phyloP scores from a whole-genome alignment of 2,329 filamentous ascomycete genomes.

The Beauveria medogensis region DNA sequence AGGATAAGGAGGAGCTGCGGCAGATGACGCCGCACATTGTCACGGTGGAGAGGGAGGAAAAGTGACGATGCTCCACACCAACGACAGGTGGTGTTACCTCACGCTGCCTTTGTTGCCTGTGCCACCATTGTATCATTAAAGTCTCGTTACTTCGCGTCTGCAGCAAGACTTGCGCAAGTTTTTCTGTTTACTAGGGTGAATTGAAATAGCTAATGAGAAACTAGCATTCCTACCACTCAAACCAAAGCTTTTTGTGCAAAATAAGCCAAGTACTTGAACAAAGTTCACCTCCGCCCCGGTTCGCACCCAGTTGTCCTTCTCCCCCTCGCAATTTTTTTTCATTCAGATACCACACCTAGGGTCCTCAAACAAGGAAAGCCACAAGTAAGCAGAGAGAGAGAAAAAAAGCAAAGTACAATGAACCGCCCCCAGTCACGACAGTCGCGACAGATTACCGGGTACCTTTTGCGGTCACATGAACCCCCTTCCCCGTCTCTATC shows the following conservation, averaged over 20 bases:
- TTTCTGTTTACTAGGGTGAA: not conserved
- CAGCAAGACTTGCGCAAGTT: not conserved
- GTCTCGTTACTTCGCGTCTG: not conserved
- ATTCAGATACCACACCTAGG: not conserved
- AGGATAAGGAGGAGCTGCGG: constrained; percentile 62
- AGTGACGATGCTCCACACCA: not conserved
- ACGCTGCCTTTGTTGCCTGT: not conserved
- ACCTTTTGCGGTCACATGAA: constrained; percentile 7
- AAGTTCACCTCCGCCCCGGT: not conserved
- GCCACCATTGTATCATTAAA: not conserved
- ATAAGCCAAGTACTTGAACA: constrained; percentile 8
- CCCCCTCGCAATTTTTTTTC: not conserved
- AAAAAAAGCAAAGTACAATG: constrained; percentile 8
- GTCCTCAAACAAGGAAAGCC: constrained; percentile 2
- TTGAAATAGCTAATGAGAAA: constrained; percentile 5
- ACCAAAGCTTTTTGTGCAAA: constrained; percentile 11
- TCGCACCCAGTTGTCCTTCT: not conserved
- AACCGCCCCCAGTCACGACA: constrained; percentile 7
- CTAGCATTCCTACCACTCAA: constrained; percentile 7
- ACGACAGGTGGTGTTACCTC: not conserved
- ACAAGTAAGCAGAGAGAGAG: not conserved
- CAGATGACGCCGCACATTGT: constrained; percentile 54
- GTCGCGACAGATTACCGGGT: constrained; percentile 9
- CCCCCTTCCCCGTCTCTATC: constrained; percentile 17
- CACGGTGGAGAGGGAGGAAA: constrained; percentile 39